phyloP scores from a whole-genome alignment of 768 basidiomycete genomes.

The Suillus fuscotomentosus region DNA sequence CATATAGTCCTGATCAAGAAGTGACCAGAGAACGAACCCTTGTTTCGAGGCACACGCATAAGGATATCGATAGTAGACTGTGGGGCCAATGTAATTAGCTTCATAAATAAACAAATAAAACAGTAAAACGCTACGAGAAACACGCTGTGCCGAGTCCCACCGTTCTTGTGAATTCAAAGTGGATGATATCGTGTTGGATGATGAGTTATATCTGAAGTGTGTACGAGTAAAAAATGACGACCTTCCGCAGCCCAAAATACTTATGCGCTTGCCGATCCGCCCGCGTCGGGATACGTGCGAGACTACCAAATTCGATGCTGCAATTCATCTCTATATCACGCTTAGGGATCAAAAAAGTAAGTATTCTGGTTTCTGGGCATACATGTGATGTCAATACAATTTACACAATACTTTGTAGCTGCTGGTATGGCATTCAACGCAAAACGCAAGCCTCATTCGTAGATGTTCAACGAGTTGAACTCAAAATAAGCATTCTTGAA shows the following conservation, averaged over 20 bases:
- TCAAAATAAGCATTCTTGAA: constrained; percentile 40
- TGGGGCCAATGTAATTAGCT: not conserved
- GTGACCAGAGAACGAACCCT: not conserved
- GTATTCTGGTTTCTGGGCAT: not conserved
- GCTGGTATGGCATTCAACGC: not conserved
- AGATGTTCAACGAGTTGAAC: constrained; percentile 37
- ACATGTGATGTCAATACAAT: not conserved
- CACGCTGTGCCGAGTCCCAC: not conserved
- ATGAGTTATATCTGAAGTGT: not conserved
- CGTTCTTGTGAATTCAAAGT: not conserved
- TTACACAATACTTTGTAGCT: not conserved
- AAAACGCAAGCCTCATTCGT: constrained; percentile 17
- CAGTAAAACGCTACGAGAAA: not conserved
- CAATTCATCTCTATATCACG: not conserved
- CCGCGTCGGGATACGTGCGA: not conserved
- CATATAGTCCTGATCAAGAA: not conserved
- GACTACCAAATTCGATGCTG: not conserved
- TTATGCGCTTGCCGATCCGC: not conserved
- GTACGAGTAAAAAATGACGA: not conserved
- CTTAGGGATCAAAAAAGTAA: not conserved
- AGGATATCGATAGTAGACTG: not conserved
- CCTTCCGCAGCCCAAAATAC: not conserved
- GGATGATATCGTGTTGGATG: not conserved
- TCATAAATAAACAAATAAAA: not conserved
- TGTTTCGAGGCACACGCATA: not conserved